Evolutionary conservation across 495 filamentous ascomycete genomes (phyloP), one percentile per base, ranked within the genome.

Genomic region (Talaromyces stipitatus): DNA sequence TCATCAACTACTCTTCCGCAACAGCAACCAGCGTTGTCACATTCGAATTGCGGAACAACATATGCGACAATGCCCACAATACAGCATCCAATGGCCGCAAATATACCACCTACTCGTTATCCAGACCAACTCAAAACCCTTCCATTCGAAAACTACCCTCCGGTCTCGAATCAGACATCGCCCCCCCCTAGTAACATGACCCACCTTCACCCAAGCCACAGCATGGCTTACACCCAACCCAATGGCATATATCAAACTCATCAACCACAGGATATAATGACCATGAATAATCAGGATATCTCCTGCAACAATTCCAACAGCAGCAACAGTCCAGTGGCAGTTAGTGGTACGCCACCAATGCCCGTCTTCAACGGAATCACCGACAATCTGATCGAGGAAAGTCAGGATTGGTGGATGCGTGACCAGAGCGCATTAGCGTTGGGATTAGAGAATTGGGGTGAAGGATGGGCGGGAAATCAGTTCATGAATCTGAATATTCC

Each of bases 341-440:
- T 62, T 3, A 66, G 69, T 1, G 60, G 56, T 20, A 62, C 63
- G 27, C 71, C 73, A 1, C 70, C 76, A 11, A 59, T 70, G 22
- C 61, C 75, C 5, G 64, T 64, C 23, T 72, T 82, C 22, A 76
- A 77, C 10, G 71, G 70, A 5, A 64, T 65, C 22, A 65, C 78
- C 3, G 76, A 80, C 9, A 73, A 74, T 4, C 59, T 81, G 20
- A 74, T 83, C 6, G 74, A 78, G 48, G 76, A 81, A 43, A 80
- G 75, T 55, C 82, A 82, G 50, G 76, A 83, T 32, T 85, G 82
- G 82, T 84, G 81, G 82, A 64, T 79, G 41, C 67, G 71, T 6
- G 80, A 83, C 59, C 70, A 79, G 9, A 71, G 69, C 18, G 66
- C 67, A 6, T 61, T 80, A 38, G 67, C 65, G 7, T 56, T 78